Percentiles rank a stretch among this genome's conserved stretches.
These are phyloP conservation scores for Pestalotiopsis sp. DNA, from an alignment of 2,329 filamentous ascomycete species.

Conservation along the genomic window DNA sequence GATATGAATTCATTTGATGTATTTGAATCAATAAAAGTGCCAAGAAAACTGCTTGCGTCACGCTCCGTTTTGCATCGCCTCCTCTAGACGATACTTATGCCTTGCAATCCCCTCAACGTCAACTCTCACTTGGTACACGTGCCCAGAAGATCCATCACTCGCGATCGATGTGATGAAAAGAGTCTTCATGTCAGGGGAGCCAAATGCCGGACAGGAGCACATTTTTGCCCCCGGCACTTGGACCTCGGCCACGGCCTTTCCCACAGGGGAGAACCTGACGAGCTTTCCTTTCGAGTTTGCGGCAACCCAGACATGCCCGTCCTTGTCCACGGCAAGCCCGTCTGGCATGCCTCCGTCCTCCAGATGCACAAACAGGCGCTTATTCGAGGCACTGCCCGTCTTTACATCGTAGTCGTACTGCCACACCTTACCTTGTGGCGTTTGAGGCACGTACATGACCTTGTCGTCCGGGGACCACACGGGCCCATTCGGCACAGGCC, in stretches of 20 bases:
- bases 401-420: slow-evolving; percentile 20
- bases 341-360: slow-evolving; percentile 19
- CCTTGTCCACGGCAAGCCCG: slow-evolving; percentile 15
- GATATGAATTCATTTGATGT: neutral
- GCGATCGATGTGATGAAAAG: slow-evolving; percentile 20
- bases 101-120: slow-evolving; percentile 15
- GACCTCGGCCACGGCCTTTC: slow-evolving; percentile 10
- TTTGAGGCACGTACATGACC: slow-evolving; percentile 17
- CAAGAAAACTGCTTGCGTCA: neutral
- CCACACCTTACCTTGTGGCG: slow-evolving; percentile 15
- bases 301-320: slow-evolving; percentile 17
- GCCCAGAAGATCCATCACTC: slow-evolving; percentile 14
- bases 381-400: slow-evolving; percentile 14
- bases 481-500: slow-evolving; percentile 25
- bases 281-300: slow-evolving; percentile 18
- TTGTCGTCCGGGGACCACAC: slow-evolving; percentile 25
- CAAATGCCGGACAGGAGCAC: slow-evolving; percentile 18
- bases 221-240: slow-evolving; percentile 17
- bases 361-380: slow-evolving; percentile 14
- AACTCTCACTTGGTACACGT: slow-evolving; percentile 17
- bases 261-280: slow-evolving; percentile 15
- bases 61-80: neutral
- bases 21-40: neutral
- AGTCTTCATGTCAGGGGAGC: slow-evolving; percentile 18
- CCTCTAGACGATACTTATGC: slow-evolving; percentile 1